A percentile compares a stretch with the other conserved stretches of the same genome.
Evolutionary conservation across 768 basidiomycete species (phyloP).

Genomic region (Filobasidium wieringae): DNA sequence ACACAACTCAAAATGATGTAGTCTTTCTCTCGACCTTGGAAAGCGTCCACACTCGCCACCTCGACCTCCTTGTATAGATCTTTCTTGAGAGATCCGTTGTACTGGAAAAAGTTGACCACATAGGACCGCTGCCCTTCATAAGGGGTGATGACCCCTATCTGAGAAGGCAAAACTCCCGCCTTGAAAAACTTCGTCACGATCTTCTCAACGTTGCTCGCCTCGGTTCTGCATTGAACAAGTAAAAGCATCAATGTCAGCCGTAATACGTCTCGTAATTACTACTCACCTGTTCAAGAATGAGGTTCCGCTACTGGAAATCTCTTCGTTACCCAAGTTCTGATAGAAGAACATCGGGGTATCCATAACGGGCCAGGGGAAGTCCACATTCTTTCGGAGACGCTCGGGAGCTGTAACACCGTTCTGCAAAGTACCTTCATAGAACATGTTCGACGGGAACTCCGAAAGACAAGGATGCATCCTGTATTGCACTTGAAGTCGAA

Average conservation of each 20-base stretch:
- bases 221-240: conserved; percentile 52
- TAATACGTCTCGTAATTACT: too few species aligned
- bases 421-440: conserved; percentile 96
- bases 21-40: conserved; percentile 99
- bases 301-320: conserved; percentile 95
- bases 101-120: conserved; percentile 99
- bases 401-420: conserved; percentile 99
- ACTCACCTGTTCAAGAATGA: conserved; percentile 85
- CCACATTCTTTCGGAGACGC: conserved; percentile 90
- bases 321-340: conserved; percentile 96
- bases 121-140: conserved; percentile 98
- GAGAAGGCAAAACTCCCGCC: conserved; percentile 83
- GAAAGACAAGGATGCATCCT: conserved; percentile 99
- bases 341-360: conserved; percentile 99
- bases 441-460: conserved; percentile 99
- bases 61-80: conserved; percentile 99
- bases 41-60: conserved; percentile 96
- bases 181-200: conserved; percentile 99
- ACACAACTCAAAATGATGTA: conserved; percentile 98
- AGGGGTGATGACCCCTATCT: conserved; percentile 97
- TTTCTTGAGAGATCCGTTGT: conserved; percentile 98
- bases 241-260: not conserved
- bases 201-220: conserved; percentile 98
- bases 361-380: conserved; percentile 96
- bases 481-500: conserved; percentile 97